phyloP scores from a whole-genome alignment of 2,329 filamentous ascomycete genomes.

The Epichloe gansuensis region DNA sequence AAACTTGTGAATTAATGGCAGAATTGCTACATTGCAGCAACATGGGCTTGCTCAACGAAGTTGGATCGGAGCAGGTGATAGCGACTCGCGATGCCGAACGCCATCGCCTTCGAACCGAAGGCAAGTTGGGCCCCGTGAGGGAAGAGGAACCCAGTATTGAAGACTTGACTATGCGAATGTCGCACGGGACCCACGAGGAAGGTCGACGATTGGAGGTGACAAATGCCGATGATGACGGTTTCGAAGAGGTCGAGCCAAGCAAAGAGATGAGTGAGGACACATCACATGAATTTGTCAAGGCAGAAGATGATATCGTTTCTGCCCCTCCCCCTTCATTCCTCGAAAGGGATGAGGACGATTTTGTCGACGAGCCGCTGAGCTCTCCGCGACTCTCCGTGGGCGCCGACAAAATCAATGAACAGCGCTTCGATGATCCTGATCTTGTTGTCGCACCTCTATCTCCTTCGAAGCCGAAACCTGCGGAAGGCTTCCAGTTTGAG shows the following conservation, averaged over 20 bases:
- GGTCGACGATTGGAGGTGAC: slow-evolving; percentile 64
- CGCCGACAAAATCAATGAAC: slow-evolving; percentile 40
- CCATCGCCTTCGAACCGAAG: slow-evolving; percentile 64
- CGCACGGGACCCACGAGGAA: slow-evolving; percentile 38
- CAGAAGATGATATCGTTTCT: slow-evolving; percentile 36
- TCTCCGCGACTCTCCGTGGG: slow-evolving; percentile 52
- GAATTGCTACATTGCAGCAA: slow-evolving; percentile 96
- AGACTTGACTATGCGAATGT: slow-evolving; percentile 45
- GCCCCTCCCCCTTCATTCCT: slow-evolving; percentile 18
- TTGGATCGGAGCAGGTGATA: slow-evolving; percentile 79
- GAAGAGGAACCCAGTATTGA: slow-evolving; percentile 36
- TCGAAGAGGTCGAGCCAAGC: slow-evolving; percentile 69
- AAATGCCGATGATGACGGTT: slow-evolving; percentile 78
- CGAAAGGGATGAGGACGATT: slow-evolving; percentile 53
- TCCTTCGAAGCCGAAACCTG: slow-evolving; percentile 27
- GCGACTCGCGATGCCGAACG: slow-evolving; percentile 67
- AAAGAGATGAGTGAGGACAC: slow-evolving; percentile 62
- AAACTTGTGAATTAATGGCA: slow-evolving; percentile 97
- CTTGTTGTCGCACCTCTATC: slow-evolving; percentile 46
- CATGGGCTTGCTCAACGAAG: slow-evolving; percentile 90
- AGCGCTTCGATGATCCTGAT: slow-evolving; percentile 41
- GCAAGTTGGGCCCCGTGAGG: slow-evolving; percentile 43
- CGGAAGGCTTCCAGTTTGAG: not conserved
- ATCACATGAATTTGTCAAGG: slow-evolving; percentile 55
- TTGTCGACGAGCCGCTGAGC: slow-evolving; percentile 65